These are phyloP conservation scores for Hericium alpestre DNA, from an alignment of 768 basidiomycete species.

Conservation along the genomic window DNA sequence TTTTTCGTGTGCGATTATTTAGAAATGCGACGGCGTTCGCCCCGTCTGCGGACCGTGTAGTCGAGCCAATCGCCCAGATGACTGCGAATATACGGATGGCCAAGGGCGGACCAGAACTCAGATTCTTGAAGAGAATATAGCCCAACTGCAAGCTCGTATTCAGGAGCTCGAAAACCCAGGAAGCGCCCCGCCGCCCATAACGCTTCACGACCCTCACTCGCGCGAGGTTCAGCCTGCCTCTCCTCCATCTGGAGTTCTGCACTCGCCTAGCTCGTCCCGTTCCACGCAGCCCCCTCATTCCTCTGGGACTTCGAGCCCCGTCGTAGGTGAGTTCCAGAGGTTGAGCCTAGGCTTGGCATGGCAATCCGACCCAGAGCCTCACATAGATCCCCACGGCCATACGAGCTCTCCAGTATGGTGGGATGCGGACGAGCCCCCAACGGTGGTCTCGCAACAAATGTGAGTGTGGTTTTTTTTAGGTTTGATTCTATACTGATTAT, in stretches of 20 bases:
- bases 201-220: slow-evolving; percentile 14
- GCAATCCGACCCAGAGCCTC: background rate
- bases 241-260: background rate
- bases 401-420: slow-evolving; percentile 1
- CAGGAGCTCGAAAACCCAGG: slow-evolving; percentile 14
- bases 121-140: slow-evolving; percentile 47
- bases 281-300: background rate
- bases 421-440: slow-evolving; percentile 9
- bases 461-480: background rate
- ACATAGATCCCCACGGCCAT: background rate
- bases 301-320: slow-evolving; percentile 8
- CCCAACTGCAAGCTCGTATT: slow-evolving; percentile 43
- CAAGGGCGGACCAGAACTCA: slow-evolving; percentile 48
- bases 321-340: background rate
- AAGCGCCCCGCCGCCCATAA: slow-evolving; percentile 2
- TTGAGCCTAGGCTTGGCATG: background rate
- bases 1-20: background rate
- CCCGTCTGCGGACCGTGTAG: slow-evolving; percentile 58
- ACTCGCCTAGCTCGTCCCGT: background rate
- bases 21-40: slow-evolving; percentile 59
- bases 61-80: slow-evolving; percentile 46
- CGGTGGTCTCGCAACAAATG: slow-evolving; percentile 7
- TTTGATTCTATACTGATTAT: background rate
- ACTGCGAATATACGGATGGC: slow-evolving; percentile 64
- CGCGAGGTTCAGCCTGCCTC: background rate